phyloP scores from a whole-genome alignment of 169 alveolate species.

The Plasmodium cynomolgi region DNA sequence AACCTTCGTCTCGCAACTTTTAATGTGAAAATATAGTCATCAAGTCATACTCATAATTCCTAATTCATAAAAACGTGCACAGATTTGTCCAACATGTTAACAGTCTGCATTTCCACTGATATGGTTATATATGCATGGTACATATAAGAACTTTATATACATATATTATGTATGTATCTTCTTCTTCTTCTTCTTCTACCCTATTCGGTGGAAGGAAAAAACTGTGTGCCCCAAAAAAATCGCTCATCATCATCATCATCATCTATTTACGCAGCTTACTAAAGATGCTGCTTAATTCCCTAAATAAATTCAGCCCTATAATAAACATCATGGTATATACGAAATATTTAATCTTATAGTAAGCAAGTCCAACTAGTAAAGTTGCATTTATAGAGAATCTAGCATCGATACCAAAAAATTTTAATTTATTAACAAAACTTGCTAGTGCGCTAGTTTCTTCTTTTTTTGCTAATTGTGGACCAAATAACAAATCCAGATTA shows the following conservation, averaged over 20 bases:
- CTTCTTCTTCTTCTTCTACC: neutral
- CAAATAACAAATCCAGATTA: neutral
- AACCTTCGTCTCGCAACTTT: neutral
- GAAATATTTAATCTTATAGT: neutral
- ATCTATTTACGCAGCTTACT: neutral
- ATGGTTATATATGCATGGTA: neutral
- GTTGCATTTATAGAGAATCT: neutral
- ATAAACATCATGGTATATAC: constrained; percentile 17
- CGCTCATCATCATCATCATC: neutral
- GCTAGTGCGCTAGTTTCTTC: neutral
- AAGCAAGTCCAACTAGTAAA: neutral
- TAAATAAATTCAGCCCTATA: neutral
- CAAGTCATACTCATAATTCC: neutral
- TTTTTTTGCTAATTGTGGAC: neutral
- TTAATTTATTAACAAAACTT: neutral
- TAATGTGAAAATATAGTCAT: neutral
- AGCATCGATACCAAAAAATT: constrained; percentile 13
- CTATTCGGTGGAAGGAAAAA: neutral
- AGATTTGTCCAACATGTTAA: neutral
- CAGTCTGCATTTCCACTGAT: neutral
- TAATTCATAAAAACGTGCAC: neutral
- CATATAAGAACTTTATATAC: neutral
- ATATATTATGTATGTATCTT: neutral
- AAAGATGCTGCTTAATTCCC: constrained; percentile 9
- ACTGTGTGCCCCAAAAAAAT: neutral